Evolutionary conservation across 2,329 filamentous ascomycete genomes (phyloP).

Genomic region (Fusarium sp.): DNA sequence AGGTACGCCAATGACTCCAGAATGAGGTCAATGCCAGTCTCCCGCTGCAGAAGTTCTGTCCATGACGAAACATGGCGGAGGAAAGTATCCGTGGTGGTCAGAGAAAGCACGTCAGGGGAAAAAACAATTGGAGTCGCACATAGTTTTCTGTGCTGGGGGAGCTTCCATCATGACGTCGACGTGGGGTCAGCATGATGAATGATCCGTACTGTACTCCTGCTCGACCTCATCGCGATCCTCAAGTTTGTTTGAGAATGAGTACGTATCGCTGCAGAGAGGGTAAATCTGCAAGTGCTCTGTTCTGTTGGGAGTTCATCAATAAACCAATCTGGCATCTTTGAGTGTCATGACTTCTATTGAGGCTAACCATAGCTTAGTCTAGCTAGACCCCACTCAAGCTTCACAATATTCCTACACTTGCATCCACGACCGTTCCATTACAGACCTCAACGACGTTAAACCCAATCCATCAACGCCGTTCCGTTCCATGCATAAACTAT

Average conservation of each 20-base stretch:
- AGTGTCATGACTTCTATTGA: slow-evolving; percentile 20
- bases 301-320: background rate
- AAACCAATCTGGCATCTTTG: background rate
- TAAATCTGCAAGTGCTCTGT: background rate
- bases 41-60: slow-evolving; percentile 3
- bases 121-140: slow-evolving; percentile 18
- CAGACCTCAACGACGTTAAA: slow-evolving; percentile 10
- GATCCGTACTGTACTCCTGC: slow-evolving; percentile 1
- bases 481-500: slow-evolving; percentile 13
- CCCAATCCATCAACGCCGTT: slow-evolving; percentile 32
- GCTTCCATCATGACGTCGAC: slow-evolving; percentile 36
- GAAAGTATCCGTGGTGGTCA: slow-evolving; percentile 26
- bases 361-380: background rate
- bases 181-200: slow-evolving; percentile 39
- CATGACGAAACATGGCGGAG: slow-evolving; percentile 39
- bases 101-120: slow-evolving; percentile 6
- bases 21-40: slow-evolving; percentile 21
- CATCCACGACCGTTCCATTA: slow-evolving; percentile 4
- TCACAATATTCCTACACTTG: slow-evolving; percentile 36
- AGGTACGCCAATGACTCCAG: slow-evolving; percentile 11
- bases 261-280: too few relatives aligned
- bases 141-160: slow-evolving; percentile 10
- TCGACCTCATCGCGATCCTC: slow-evolving; percentile 19
- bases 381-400: background rate
- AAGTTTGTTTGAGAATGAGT: background rate